A percentile compares a stretch with the other conserved stretches of the same genome.
phyloP scores from a whole-genome alignment of 75 land plant genomes.

The Sequoiadendron giganteum region DNA sequence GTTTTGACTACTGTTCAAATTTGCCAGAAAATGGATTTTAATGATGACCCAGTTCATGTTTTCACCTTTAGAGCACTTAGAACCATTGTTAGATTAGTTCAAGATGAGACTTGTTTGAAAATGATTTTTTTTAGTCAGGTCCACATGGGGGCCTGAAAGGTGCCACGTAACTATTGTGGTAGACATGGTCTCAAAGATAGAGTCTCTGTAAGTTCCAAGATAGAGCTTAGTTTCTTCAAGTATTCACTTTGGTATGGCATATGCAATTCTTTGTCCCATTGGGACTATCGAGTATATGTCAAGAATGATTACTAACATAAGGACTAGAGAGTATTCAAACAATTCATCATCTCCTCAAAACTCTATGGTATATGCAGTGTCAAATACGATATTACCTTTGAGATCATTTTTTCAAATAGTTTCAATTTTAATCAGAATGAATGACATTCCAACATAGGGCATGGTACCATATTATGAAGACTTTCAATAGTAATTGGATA shows the following conservation, averaged over 20 bases:
- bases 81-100: no score
- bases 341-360: neutral
- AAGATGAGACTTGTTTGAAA: no score
- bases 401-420: neutral
- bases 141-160: no score
- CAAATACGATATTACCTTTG: neutral
- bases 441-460: neutral
- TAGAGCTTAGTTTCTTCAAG: neutral
- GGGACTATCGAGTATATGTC: neutral
- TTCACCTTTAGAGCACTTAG: no score
- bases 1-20: no score
- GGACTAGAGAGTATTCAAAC: neutral
- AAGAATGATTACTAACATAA: neutral
- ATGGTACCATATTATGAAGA: neutral
- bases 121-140: no score
- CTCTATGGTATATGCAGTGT: neutral
- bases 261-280: constrained; percentile 5
- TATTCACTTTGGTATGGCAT: neutral
- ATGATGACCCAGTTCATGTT: no score
- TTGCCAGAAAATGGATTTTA: no score
- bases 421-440: neutral
- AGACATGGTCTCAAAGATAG: neutral
- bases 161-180: no score
- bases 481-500: constrained; percentile 41
- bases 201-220: neutral